A percentile compares a stretch with the other conserved stretches of the same genome.
phyloP scores from a whole-genome alignment of 176 grass and related monocot species.

The Alopecurus myosuroides region DNA sequence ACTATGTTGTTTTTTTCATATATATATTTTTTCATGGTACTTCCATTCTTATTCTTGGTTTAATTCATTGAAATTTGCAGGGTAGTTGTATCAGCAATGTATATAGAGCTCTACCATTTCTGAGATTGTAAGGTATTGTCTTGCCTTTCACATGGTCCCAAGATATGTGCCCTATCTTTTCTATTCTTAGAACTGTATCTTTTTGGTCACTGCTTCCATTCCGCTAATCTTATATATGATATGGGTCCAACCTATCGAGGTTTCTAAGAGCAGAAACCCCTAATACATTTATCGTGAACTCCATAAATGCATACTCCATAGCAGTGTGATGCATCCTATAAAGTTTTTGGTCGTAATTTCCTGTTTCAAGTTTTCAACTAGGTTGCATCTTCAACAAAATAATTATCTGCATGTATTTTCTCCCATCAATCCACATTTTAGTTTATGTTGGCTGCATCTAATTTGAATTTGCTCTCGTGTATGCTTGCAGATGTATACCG shows the following conservation, averaged over 20 bases:
- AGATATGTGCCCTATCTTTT: neutral
- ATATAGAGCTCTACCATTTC: conserved; percentile 45
- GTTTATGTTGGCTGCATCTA: neutral
- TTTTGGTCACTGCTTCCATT: neutral
- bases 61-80: conserved; percentile 36
- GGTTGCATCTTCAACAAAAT: neutral
- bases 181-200: neutral
- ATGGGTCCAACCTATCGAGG: neutral
- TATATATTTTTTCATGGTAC: neutral
- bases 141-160: conserved; percentile 2
- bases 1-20: neutral
- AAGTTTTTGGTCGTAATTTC: neutral
- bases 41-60: neutral
- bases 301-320: neutral
- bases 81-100: conserved; percentile 44
- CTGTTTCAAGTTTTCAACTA: conserved; percentile 4
- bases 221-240: neutral
- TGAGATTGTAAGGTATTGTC: conserved; percentile 51
- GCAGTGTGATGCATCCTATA: neutral
- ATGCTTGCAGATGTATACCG: conserved; percentile 46
- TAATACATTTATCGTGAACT: neutral
- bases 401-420: neutral
- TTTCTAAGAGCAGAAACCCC: neutral
- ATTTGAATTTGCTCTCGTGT: neutral
- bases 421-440: neutral